Percentiles rank a stretch among this genome's conserved stretches.
Conservation (phyloP, 2,329 filamentous ascomycete species). For the Hymenoscyphus repandus region DNA sequence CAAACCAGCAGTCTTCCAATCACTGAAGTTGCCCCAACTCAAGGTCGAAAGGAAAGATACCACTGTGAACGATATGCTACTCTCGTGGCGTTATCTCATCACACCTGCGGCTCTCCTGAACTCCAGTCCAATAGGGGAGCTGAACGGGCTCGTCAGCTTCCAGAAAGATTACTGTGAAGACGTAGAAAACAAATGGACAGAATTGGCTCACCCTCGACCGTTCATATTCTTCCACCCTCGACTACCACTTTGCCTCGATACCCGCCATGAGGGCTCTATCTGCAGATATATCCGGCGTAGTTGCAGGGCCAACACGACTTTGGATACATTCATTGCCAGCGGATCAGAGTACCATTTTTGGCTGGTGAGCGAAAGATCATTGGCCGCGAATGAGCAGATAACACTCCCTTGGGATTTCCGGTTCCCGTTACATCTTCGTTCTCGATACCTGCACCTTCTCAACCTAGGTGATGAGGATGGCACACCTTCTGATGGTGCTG, state of each 20-base stretch:
- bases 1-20: slow-evolving; percentile 28
- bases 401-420: slow-evolving; percentile 65
- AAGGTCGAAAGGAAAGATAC: slow-evolving; percentile 24
- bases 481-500: slow-evolving; percentile 20
- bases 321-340: slow-evolving; percentile 77
- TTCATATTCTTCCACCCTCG: slow-evolving; percentile 85
- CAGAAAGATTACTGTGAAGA: slow-evolving; percentile 68
- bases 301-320: slow-evolving; percentile 80
- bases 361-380: slow-evolving; percentile 76
- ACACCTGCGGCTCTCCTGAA: slow-evolving; percentile 36
- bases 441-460: slow-evolving; percentile 52
- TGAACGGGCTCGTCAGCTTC: slow-evolving; percentile 73
- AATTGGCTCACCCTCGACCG: slow-evolving; percentile 59
- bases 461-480: slow-evolving; percentile 58
- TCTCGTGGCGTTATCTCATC: slow-evolving; percentile 66
- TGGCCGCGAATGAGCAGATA: slow-evolving; percentile 58
- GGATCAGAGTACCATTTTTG: slow-evolving; percentile 85
- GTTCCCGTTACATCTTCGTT: slow-evolving; percentile 49
- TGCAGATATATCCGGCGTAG: slow-evolving; percentile 89
- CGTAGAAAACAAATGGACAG: slow-evolving; percentile 61
- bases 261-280: slow-evolving; percentile 76
- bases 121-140: slow-evolving; percentile 51
- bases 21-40: slow-evolving; percentile 27
- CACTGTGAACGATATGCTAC: slow-evolving; percentile 36
- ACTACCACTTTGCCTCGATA: slow-evolving; percentile 89